Evolutionary conservation across 1,284 basidiomycete species (phyloP), one percentile per base, ranked within the genome.

Genomic region (Pascua guehoae): DNA sequence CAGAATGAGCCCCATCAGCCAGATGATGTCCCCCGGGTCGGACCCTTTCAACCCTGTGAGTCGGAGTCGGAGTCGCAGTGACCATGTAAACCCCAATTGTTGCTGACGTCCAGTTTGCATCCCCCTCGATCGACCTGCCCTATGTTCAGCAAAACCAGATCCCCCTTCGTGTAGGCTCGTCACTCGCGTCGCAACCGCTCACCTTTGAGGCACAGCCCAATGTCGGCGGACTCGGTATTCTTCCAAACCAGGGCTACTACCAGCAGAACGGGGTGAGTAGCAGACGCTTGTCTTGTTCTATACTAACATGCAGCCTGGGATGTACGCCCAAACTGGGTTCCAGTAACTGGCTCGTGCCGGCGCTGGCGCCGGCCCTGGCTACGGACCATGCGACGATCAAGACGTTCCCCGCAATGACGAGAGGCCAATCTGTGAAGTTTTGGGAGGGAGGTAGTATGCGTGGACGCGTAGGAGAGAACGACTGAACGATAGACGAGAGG

Each of bases 1-100:
- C 9, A 66, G 70, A 12, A 63, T 71, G 60, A 71, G 67, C 44
- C 72, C 72, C 10, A 69, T 66, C 43, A 63, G 63, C 24, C 69
- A 71, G 49, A 71, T 78, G 70, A 73, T 76, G 69, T 69, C 66
- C 57, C 76, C 76, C 10, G 73, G 64, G 15, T 74, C 72, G n/a
- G 76, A 78, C 61, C 76, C 76, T 12, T 78, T 77, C 66, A 78
- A 78, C 60, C 76, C 76, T 9, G 74, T 77, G 53, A 66, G 72
- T 67, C 5, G 8, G 49, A 12, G 37, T 12, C 12, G 15, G 9
- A 1, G 12, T 12, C n/a, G n/a, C n/a, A n/a, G n/a, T n/a, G n/a
- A n/a, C n/a, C n/a, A 39, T 9, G 5, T n/a, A n/a, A n/a, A n/a
- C 44, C 9, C 17, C 44, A 32, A 14, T 12, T 4, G 12, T 38